phyloP scores from a whole-genome alignment of 2,329 filamentous ascomycete species.

The Anthostomella pinea region DNA sequence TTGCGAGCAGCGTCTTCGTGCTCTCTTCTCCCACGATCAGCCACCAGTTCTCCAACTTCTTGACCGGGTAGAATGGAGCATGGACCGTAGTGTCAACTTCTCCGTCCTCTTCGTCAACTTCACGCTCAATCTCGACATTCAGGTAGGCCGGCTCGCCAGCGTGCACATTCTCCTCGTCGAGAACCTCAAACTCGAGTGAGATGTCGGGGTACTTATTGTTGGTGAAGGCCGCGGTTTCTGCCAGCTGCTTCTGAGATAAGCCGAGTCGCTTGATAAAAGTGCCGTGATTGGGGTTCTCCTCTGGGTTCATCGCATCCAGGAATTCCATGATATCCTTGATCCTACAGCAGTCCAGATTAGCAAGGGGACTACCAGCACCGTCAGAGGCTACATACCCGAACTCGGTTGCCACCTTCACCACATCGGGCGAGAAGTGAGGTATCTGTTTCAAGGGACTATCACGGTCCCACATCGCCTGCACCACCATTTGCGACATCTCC shows the following conservation, averaged over 20 bases:
- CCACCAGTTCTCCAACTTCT: conserved; percentile 99
- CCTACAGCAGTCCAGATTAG: conserved; percentile 39
- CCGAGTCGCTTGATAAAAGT: conserved; percentile 74
- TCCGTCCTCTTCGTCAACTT: conserved; percentile 66
- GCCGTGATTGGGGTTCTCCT: conserved; percentile 81
- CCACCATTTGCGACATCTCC: conserved; percentile 99
- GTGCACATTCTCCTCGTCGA: conserved; percentile 75
- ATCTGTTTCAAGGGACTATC: conserved; percentile 97
- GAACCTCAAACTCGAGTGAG: conserved; percentile 82
- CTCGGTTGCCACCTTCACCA: conserved; percentile 77
- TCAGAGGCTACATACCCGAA: conserved; percentile 58
- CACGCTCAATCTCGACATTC: conserved; percentile 79
- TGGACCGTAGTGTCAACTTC: conserved; percentile 83
- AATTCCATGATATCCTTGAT: conserved; percentile 96
- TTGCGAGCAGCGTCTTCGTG: conserved; percentile 81
- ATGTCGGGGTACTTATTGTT: conserved; percentile 96
- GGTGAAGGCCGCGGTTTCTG: conserved; percentile 88
- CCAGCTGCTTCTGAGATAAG: conserved; percentile 77
- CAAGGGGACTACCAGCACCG: conserved; percentile 2
- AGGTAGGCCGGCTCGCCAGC: conserved; percentile 81
- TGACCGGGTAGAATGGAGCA: conserved; percentile 86
- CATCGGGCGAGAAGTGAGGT: conserved; percentile 83
- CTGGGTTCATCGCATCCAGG: conserved; percentile 97
- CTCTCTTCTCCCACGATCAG: conserved; percentile 91
- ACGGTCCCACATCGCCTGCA: conserved; percentile 98